Base-by-base conservation (phyloP, 208 protist species). In the Spongospora subterranea region DNA sequence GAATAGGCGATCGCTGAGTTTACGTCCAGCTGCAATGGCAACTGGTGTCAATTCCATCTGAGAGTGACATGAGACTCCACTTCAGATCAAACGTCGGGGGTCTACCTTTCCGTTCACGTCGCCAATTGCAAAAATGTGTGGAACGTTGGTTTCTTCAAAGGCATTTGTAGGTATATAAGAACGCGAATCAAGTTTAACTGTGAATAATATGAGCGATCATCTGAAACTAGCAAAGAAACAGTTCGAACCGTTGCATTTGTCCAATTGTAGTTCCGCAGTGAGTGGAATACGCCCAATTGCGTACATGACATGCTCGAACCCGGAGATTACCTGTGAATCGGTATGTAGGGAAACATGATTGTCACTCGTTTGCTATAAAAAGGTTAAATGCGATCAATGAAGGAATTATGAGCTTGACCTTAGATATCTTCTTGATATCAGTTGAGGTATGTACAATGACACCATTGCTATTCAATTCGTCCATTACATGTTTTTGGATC, bases 11-110 rank as follows among this genome's bases (percentile, higher is more conserved):
- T 95, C 94, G 13, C 93, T 89, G 0, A 96, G 90, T 0, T 91
- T 41, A 45, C 92, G 65, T 50, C 95, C 96, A 0, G 94, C 94
- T 45, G 94, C 94, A 54, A 97, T 95, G 0, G 96, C 96, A 0
- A 97, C 96, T 13, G 95, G 94, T 0, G 95, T 96, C 0, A 96
- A 93, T 41, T 89, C 88, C 88, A 46, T 82, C 71, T 60, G 24
- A 60, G 6, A 24, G 13, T 29, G 24, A 60, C 50, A 60, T 29
- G 50, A n/a, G 50, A 60, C 13, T 60, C 50, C 6, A 29, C 6
- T 60, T 29, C 50, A 60, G 50, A 60, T 60, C 24, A 60, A 60
- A 60, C 50, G 50, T 60, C 24, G 6, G 6, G 50, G 24, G 6
- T 60, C 13, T 60, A 60, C 50, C 50, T 82, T 82, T n/a, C 71